A percentile compares a stretch with the other conserved stretches of the same genome.
Conservation (phyloP, 352 stramenopile genomes). For the Phytophthora hibernalis region DNA sequence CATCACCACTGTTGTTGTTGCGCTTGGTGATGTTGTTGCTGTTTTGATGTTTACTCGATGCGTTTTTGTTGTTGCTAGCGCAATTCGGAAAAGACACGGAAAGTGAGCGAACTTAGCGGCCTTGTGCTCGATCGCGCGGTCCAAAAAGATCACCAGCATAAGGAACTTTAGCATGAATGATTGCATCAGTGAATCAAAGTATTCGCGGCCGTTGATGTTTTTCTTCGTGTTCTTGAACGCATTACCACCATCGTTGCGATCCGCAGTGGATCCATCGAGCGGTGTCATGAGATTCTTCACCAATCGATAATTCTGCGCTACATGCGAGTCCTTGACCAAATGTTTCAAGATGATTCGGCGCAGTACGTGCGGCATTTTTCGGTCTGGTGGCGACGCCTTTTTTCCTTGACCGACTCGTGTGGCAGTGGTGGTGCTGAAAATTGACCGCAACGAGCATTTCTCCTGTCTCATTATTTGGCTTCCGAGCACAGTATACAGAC, state of each 20-base stretch:
- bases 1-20: constrained; percentile 13
- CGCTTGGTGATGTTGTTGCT: constrained; percentile 7
- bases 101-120: constrained; percentile 84
- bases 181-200: constrained; percentile 86
- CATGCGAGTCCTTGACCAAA: constrained; percentile 65
- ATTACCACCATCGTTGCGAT: constrained; percentile 46
- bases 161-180: constrained; percentile 93
- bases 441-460: constrained; percentile 58
- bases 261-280: constrained; percentile 59
- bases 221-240: constrained; percentile 68
- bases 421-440: constrained; percentile 47
- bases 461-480: constrained; percentile 61
- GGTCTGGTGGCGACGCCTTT: constrained; percentile 21
- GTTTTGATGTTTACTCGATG: background rate
- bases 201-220: constrained; percentile 77
- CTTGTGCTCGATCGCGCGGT: constrained; percentile 81
- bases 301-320: constrained; percentile 67
- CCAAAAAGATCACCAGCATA: constrained; percentile 94
- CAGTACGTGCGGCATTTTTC: constrained; percentile 64
- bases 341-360: constrained; percentile 73
- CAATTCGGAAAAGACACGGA: constrained; percentile 90
- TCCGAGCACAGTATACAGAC: constrained; percentile 89
- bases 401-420: constrained; percentile 25
- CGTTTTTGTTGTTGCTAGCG: constrained; percentile 18
- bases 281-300: constrained; percentile 79